Evolutionary conservation across 1,139 yeast species (phyloP), one percentile per base, ranked within the genome.

Genomic region (Pneumocystis oryctolagi): DNA sequence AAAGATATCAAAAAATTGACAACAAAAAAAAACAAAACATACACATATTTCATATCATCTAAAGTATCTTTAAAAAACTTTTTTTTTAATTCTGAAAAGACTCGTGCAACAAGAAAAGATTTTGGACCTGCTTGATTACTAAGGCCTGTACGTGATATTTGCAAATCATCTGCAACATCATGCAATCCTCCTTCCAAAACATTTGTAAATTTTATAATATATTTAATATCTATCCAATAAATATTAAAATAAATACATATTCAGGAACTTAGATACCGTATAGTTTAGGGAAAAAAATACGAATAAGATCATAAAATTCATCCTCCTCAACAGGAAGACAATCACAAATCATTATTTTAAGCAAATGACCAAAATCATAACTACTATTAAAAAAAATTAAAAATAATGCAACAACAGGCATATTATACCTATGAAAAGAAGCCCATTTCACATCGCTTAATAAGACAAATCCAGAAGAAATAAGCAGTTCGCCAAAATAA

Each of bases 341-440:
- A 65, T 82, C 81, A 73, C 89, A 88, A 68, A 85, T 82, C 72
- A 92, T 78, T 67, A 89, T 78, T 64, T 95, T 84, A 55, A 89
- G 77, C 67, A 92, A 78, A 73, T 90, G 90, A 1, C 98, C 98
- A 72, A 90, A 81, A 74, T 92, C 98, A 74, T 92, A 92, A 18
- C 97, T 98, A 0, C 76, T 70, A 39, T 20, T 12, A 25, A 20
- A 9, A 16, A 25, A 16, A 16, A n/a, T 60, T 40, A 30, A 31
- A 62, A 32, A 18, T 14, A 14, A 20, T 8, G 37, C 14, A 61
- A 14, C 25, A 25, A 31, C 3, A 20, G 59, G 16, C n/a, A 12
- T 6, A 56, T 37, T 53, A 18, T 35, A 64, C 65, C 89, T 85
- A 73, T 92, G 97, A 75, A 85, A 92, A 66, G 96, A 86, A 63